These are phyloP conservation scores for Cystofilobasidium ferigula DNA, from an alignment of 768 basidiomycete species.

Conservation along the genomic window DNA sequence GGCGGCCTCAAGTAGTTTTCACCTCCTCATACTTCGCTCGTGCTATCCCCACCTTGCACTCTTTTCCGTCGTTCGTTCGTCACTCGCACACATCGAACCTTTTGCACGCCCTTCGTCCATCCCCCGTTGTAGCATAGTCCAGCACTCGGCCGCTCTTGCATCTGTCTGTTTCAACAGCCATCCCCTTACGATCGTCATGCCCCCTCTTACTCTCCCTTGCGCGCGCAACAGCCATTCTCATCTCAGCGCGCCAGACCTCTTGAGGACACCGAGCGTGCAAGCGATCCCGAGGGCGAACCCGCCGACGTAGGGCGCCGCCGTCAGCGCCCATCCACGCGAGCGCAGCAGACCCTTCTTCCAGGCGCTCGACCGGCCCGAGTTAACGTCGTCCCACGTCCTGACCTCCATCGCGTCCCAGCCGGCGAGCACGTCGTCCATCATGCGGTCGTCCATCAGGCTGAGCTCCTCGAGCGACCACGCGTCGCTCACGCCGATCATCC, in stretches of 20 bases:
- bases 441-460: conserved; percentile 52
- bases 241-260: background rate
- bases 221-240: no score
- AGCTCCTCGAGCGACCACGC: conserved; percentile 76
- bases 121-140: no score
- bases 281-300: background rate
- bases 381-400: conserved; percentile 29
- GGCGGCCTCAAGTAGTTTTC: background rate
- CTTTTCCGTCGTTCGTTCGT: background rate
- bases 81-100: background rate
- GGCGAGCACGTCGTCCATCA: conserved; percentile 57
- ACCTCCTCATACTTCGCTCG: background rate
- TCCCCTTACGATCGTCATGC: background rate
- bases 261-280: background rate
- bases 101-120: no score
- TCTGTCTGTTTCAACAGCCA: no score
- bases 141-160: no score
- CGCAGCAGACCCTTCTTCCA: background rate
- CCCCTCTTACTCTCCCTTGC: background rate
- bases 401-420: conserved; percentile 66
- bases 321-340: background rate
- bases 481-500: conserved; percentile 82
- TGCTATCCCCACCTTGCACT: background rate
- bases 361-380: background rate
- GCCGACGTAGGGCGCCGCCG: background rate